phyloP scores from a whole-genome alignment of 768 basidiomycete genomes.

The Lenzites betulinus region DNA sequence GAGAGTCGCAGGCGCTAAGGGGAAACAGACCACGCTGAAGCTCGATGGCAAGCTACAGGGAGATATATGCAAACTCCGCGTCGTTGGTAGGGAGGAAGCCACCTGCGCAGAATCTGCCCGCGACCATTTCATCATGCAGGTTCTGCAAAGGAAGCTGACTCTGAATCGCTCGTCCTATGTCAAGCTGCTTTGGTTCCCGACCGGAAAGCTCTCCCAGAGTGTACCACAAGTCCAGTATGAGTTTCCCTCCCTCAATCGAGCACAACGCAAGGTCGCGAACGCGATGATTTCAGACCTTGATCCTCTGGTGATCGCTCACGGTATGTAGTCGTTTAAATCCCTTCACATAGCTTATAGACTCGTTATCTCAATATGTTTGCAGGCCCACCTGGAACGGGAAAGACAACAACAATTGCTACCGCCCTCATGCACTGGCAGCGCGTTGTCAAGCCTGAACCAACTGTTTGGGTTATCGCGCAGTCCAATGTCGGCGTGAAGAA shows the following conservation, averaged over 20 bases:
- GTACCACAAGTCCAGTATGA: neutral
- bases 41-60: slow-evolving; percentile 22
- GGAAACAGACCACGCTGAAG: slow-evolving; percentile 39
- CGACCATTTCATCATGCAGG: slow-evolving; percentile 38
- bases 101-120: slow-evolving; percentile 43
- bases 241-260: slow-evolving; percentile 36
- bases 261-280: slow-evolving; percentile 39
- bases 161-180: slow-evolving; percentile 39
- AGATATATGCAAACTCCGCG: slow-evolving; percentile 34
- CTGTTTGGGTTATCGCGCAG: slow-evolving; percentile 74
- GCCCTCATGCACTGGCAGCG: slow-evolving; percentile 24
- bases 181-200: slow-evolving; percentile 42
- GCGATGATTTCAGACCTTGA: slow-evolving; percentile 36
- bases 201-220: neutral
- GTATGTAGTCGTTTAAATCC: slow-evolving; percentile 24
- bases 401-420: slow-evolving; percentile 46
- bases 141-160: slow-evolving; percentile 35
- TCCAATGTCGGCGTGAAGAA: slow-evolving; percentile 87
- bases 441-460: neutral
- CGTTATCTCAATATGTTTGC: neutral
- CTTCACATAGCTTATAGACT: neutral
- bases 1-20: slow-evolving; percentile 31
- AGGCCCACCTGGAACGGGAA: slow-evolving; percentile 46
- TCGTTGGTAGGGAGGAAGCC: slow-evolving; percentile 43
- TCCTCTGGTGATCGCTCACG: slow-evolving; percentile 42